Evolutionary conservation across 768 basidiomycete species (phyloP), one percentile per base, ranked within the genome.

Genomic region (Clavulina sp.): DNA sequence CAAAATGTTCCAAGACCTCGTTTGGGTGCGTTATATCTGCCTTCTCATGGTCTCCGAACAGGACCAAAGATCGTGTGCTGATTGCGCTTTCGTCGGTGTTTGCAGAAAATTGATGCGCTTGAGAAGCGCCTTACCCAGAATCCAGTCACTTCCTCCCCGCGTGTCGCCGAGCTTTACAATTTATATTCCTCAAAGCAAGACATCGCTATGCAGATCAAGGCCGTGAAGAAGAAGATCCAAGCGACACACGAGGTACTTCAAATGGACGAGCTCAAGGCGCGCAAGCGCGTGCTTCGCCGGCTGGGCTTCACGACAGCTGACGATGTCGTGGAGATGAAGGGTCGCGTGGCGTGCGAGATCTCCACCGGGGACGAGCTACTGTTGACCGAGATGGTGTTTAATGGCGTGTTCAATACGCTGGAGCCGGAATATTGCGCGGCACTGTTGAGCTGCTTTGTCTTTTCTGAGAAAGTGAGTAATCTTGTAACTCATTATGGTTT

Each of bases 311-410:
- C 89, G 2, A 81, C 75, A 13, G 63, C 78, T 6, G 75, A 81
- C 0, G 93, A 97, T 64, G 95, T 97, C 53, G 88, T 97, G 21
- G 95, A 97, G 62, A 80, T 91, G 75, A 99, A 99, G 68, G 95
- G 95, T 0, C 74, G 95, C 34, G 93, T 99, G 1, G 95, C 95
- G 18, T 99, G 95, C 63, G 95, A 99, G 67, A 97, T 99, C 66
- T 89, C 85, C 62, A 81, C 91, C 2, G 95, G 95, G 4, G 95
- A 99, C 61, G 95, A 99, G 67, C 68, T 99, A 49, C 71, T 99
- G 31, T 72, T 99, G 56, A 99, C 95, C 1, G 95, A 97, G 65
- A 74, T 99, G 60, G 81, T 99, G 54, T 97, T 99, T 73, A 89
- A 95, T 55, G 95, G 95, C 52, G 83, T 80, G 21, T 99, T 99